Evolutionary conservation across 768 basidiomycete genomes (phyloP), one percentile per base, ranked within the genome.

Genomic region (Termitomyces sp.): DNA sequence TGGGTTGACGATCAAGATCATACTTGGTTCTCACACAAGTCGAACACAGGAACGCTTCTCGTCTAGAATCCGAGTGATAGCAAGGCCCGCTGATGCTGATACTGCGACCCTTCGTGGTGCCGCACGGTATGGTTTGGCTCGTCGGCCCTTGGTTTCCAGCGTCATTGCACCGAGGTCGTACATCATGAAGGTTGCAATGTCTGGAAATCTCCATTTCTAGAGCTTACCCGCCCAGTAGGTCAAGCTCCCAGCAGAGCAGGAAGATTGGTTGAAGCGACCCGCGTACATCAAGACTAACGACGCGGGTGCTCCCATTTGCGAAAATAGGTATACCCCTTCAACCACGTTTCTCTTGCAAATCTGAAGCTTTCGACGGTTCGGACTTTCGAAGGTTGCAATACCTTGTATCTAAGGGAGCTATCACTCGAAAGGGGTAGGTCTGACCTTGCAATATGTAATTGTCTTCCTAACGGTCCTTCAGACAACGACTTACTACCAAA

Each of bases 91-190:
- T 37, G 92, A 95, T 72, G 86, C 89, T 29, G 93, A 94, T 67
- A 93, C 92, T 15, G 93, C 93, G 2, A 94, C 92, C 1, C 74
- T 88, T 56, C 87, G 92, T 54, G 92, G 92, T 46, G 92, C 89
- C n/a, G 92, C 92, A 34, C 82, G 86, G 67, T 94, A 94, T 69
- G 92, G 92, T 24, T 77, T 94, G 26, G 87, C 90, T 20, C 81
- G 85, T 51, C 78, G 84, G 62, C 77, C 84, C 29, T 79, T 92
- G 15, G 92, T 94, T 10, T 91, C 91, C 20, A 89, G 85, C 46
- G 81, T 94, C 52, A 89, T 94, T 54, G 84, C 84, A 15, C 92
- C 92, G 15, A 81, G 86, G 53, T 86, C 90, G 26, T 95, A 94
- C 68, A 81, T 93, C 60, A 91, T 94, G 87, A 90, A 90, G 78